Base-by-base conservation (phyloP, 495 filamentous ascomycete genomes). In the Annulohypoxylon maeteangense region DNA sequence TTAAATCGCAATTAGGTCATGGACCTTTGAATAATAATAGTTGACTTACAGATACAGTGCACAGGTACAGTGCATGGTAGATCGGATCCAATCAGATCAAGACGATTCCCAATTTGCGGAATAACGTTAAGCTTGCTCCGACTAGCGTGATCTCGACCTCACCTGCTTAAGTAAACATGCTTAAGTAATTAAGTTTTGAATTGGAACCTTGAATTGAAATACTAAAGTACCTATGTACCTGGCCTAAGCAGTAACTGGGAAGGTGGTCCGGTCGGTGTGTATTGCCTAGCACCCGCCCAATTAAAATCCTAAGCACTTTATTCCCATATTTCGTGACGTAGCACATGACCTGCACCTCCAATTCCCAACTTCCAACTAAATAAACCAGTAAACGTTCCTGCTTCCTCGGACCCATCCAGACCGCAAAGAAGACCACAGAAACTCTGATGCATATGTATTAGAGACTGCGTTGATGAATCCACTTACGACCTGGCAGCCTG, bases 1-100 rank as follows among this genome's bases (percentile, higher is more conserved):
- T 74, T 78, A 59, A 59, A 67, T 72, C 68, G 57, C 60, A 65
- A 75, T 75, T 62, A 58, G 40, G 6, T 47, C 44, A 47, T 45
- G 18, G 8, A 47, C 44, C 44, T 47, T 47, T 20, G 44, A 47
- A 40, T 40, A 44, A 44, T 18, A 22, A 22, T 44, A 51, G 47
- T 38, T 44, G 63, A 69, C 32, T 25, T 23, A 11, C 27, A 68
- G n/a, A n/a, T n/a, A n/a, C 59, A 63, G 64, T 67, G 59, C 38
- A 14, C n/a, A n/a, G n/a, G n/a, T 36, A 62, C 58, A 60, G 51
- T 66, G 45, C 47, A 31, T 4, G 3, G 16, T 34, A 16, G 22
- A 22, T 10, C 7, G 60, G n/a, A 23, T 27, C 69, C 69, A 72
- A 72, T 72, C 64, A 72, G 23, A 45, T 32, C 7, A 23, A 7